Evolutionary conservation across 2,329 filamentous ascomycete species (phyloP).

Genomic region (Colletotrichum theobromicola): DNA sequence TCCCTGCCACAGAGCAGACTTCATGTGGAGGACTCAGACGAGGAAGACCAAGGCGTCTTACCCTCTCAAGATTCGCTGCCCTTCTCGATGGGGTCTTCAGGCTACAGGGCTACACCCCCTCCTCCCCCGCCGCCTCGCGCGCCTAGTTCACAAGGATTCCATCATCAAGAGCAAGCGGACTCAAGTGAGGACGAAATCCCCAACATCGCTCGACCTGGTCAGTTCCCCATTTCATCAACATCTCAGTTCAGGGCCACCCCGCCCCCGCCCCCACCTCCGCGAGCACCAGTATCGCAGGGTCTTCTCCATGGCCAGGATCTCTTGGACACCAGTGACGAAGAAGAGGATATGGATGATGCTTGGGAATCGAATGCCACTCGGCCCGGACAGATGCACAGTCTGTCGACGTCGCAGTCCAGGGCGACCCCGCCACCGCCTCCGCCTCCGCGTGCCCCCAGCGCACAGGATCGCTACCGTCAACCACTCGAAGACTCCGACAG

Average conservation of each 20-base stretch:
- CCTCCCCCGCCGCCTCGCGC: neutral
- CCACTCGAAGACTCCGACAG: conserved; percentile 8
- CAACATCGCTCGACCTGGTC: conserved; percentile 14
- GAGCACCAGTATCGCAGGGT: neutral
- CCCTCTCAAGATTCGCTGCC: neutral
- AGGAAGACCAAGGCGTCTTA: conserved; percentile 10
- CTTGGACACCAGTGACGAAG: conserved; percentile 1
- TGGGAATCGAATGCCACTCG: conserved; percentile 8
- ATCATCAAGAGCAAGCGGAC: conserved; percentile 17
- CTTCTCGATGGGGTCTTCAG: neutral
- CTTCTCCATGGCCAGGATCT: neutral
- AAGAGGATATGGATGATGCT: conserved; percentile 1
- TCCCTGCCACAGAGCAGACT: neutral
- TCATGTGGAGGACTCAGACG: neutral
- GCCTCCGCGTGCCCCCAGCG: neutral
- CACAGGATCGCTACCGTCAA: neutral
- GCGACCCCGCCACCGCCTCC: neutral
- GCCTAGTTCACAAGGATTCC: neutral
- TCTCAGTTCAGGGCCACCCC: conserved; percentile 11
- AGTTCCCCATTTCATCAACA: conserved; percentile 22
- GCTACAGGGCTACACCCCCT: neutral
- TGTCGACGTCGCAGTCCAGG: conserved; percentile 11
- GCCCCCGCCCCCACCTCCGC: neutral
- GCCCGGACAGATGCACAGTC: conserved; percentile 5
- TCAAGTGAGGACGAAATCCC: conserved; percentile 19